Evolutionary conservation across 495 filamentous ascomycete species (phyloP).

Genomic region (Darksidea phi): DNA sequence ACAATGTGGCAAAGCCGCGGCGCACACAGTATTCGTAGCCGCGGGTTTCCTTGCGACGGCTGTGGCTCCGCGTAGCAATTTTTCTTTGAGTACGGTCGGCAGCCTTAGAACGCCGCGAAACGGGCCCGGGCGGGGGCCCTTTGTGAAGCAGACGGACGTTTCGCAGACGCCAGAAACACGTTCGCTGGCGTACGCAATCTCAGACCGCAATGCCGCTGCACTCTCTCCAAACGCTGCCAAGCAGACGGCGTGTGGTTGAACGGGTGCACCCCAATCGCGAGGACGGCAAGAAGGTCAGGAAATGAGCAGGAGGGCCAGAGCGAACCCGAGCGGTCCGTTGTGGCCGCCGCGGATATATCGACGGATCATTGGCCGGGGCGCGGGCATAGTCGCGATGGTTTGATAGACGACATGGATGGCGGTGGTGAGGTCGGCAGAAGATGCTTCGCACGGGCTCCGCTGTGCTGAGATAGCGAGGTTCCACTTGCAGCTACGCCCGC

Average conservation of each 20-base stretch:
- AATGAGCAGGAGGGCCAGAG: slow-evolving; percentile 30
- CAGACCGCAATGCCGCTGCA: slow-evolving; percentile 16
- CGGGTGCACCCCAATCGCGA: slow-evolving; percentile 8
- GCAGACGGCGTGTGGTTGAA: slow-evolving; percentile 23
- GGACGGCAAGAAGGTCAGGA: slow-evolving; percentile 6
- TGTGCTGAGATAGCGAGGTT: background rate
- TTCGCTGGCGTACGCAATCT: slow-evolving; percentile 13
- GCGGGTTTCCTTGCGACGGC: background rate
- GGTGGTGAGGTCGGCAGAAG: slow-evolving; percentile 10
- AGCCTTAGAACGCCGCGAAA: background rate
- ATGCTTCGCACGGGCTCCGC: slow-evolving; percentile 2
- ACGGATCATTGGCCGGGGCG: slow-evolving; percentile 28
- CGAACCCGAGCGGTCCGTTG: slow-evolving; percentile 14
- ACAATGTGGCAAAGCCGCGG: slow-evolving; percentile 1
- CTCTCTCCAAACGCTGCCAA: slow-evolving; percentile 25
- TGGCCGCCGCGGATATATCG: slow-evolving; percentile 34
- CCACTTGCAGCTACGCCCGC: background rate
- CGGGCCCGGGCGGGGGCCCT: background rate
- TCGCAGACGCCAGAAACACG: slow-evolving; percentile 25
- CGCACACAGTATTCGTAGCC: slow-evolving; percentile 1
- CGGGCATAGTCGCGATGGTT: slow-evolving; percentile 25
- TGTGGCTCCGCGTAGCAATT: background rate
- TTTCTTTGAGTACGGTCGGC: background rate
- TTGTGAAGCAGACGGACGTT: slow-evolving; percentile 34
- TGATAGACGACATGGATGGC: slow-evolving; percentile 32